Percentiles rank a stretch among this genome's conserved stretches.
Evolutionary conservation across 1,284 basidiomycete genomes (phyloP).

Genomic region (Inonotus hispidus): DNA sequence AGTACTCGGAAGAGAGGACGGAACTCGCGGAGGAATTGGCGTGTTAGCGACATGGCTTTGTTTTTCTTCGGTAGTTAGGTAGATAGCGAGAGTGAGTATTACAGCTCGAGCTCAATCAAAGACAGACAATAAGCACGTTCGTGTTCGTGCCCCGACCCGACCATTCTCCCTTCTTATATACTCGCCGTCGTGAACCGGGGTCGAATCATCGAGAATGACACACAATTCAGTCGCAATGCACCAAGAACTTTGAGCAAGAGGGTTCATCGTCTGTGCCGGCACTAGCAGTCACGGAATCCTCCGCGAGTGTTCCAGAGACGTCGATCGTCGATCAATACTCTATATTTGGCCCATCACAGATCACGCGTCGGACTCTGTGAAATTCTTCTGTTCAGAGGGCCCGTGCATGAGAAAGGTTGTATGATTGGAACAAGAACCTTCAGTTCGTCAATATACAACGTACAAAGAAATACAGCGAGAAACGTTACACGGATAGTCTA

Average conservation of each 20-base stretch:
- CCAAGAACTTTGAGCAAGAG: too few species aligned
- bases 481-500: too few species aligned
- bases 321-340: background rate
- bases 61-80: background rate
- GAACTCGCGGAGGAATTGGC: constrained; percentile 65
- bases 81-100: background rate
- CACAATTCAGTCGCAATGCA: too few species aligned
- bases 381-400: background rate
- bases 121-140: background rate
- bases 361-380: background rate
- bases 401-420: too few species aligned
- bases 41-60: constrained; percentile 53
- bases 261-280: background rate
- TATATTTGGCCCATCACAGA: background rate
- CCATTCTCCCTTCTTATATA: background rate
- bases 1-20: constrained; percentile 69
- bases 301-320: constrained; percentile 1
- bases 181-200: background rate
- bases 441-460: too few species aligned
- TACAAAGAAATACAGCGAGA: too few species aligned
- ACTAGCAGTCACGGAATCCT: background rate
- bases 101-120: background rate
- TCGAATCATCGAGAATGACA: constrained; percentile 8
- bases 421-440: too few species aligned
- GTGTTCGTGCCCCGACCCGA: too few species aligned